A percentile compares a stretch with the other conserved stretches of the same genome.
Conservation (phyloP, 2,329 filamentous ascomycete genomes). For the Fusarium xylarioides region DNA sequence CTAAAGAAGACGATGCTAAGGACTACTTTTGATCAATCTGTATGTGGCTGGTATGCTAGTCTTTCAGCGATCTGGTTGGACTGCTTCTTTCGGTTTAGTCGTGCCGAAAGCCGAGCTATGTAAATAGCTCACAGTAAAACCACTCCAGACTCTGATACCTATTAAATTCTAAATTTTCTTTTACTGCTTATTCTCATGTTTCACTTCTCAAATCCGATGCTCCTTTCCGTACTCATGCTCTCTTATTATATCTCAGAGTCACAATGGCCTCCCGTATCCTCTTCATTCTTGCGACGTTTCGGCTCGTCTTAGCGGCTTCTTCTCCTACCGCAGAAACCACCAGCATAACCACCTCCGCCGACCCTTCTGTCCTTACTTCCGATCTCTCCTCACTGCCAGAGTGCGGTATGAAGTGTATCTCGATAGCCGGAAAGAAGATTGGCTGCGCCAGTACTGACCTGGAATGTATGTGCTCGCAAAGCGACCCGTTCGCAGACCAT, state of each 20-base stretch:
- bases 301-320: not conserved
- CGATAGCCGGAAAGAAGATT: not conserved
- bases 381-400: not conserved
- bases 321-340: not conserved
- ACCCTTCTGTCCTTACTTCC: not conserved
- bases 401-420: not conserved
- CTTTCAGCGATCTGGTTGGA: not conserved
- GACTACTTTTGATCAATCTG: not conserved
- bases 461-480: not conserved
- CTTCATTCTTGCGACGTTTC: not conserved
- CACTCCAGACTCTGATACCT: not conserved
- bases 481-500: not conserved
- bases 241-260: too few relatives aligned
- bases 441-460: not conserved
- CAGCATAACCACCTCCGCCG: not conserved
- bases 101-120: not conserved
- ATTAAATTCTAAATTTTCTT: too few relatives aligned
- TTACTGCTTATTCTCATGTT: not conserved
- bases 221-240: too few relatives aligned
- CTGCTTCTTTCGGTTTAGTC: not conserved
- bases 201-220: not conserved
- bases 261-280: not conserved
- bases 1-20: fast-evolving
- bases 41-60: not conserved
- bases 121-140: not conserved